These are phyloP conservation scores for Nymphaea thermarum DNA, from an alignment of 164 flowering plant genomes.

Conservation along the genomic window DNA sequence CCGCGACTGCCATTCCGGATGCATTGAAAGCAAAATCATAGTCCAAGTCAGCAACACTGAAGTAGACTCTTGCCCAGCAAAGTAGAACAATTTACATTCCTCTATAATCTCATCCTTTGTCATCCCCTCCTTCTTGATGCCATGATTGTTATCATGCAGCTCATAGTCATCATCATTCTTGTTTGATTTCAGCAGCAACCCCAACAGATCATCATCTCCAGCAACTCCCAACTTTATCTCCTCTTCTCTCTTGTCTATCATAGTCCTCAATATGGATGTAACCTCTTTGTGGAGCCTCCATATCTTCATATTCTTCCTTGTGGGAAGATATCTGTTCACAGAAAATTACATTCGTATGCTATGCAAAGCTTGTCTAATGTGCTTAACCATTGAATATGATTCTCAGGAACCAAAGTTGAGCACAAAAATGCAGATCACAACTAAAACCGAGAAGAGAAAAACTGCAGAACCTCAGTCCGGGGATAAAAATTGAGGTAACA, in stretches of 20 bases:
- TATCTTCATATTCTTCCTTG: slow-evolving; percentile 19
- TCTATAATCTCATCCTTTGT: slow-evolving; percentile 28
- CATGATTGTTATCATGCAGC: background rate
- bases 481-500: too few relatives aligned
- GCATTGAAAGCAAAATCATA: slow-evolving; percentile 5
- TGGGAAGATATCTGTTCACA: slow-evolving; percentile 20
- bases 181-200: slow-evolving; percentile 6
- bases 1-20: slow-evolving; percentile 7
- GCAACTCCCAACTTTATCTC: slow-evolving; percentile 6
- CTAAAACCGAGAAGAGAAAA: background rate
- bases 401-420: background rate
- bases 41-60: slow-evolving; percentile 10
- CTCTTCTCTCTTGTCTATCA: slow-evolving; percentile 4
- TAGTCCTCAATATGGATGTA: background rate
- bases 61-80: slow-evolving; percentile 9
- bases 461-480: too few relatives aligned
- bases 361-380: background rate
- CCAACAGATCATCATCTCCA: background rate
- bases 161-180: background rate
- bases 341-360: background rate
- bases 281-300: slow-evolving; percentile 12
- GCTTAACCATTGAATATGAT: background rate
- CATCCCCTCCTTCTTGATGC: slow-evolving; percentile 10
- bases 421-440: background rate
- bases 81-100: slow-evolving; percentile 23